Conservation (phyloP, 2,329 filamentous ascomycete genomes). For the Nothopassalora personata region DNA sequence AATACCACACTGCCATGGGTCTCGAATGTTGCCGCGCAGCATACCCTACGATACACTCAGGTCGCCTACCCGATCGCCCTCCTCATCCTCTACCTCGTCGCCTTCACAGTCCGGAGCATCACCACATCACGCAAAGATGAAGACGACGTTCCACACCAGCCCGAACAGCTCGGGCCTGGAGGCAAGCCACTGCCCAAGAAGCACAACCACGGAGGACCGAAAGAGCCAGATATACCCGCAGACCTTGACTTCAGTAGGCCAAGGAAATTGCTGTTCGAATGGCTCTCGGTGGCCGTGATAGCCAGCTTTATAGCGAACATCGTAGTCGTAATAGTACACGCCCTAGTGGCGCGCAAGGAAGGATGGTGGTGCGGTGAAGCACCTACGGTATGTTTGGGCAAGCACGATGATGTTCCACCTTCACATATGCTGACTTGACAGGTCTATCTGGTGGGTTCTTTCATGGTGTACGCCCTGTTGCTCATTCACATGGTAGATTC, state of each 20-base stretch:
- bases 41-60: constrained; percentile 46
- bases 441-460: constrained; percentile 79
- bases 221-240: constrained; percentile 38
- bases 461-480: constrained; percentile 82
- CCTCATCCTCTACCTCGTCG: constrained; percentile 57
- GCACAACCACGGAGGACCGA: constrained; percentile 52
- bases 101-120: constrained; percentile 59
- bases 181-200: constrained; percentile 78
- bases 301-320: constrained; percentile 72
- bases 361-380: constrained; percentile 80
- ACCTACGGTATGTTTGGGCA: constrained; percentile 57
- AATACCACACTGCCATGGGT: constrained; percentile 26
- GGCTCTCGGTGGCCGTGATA: constrained; percentile 64
- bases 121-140: constrained; percentile 45
- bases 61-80: constrained; percentile 60
- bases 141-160: constrained; percentile 35
- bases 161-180: constrained; percentile 66
- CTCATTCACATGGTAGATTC: constrained; percentile 83
- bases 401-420: neutral
- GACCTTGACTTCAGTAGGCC: constrained; percentile 58
- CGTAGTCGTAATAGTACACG: constrained; percentile 66
- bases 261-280: constrained; percentile 68
- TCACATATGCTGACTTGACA: constrained; percentile 37
- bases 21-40: constrained; percentile 38
- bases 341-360: constrained; percentile 59